Evolutionary conservation across 257 asterid genomes (phyloP).

Genomic region (Prunella vulgaris): DNA sequence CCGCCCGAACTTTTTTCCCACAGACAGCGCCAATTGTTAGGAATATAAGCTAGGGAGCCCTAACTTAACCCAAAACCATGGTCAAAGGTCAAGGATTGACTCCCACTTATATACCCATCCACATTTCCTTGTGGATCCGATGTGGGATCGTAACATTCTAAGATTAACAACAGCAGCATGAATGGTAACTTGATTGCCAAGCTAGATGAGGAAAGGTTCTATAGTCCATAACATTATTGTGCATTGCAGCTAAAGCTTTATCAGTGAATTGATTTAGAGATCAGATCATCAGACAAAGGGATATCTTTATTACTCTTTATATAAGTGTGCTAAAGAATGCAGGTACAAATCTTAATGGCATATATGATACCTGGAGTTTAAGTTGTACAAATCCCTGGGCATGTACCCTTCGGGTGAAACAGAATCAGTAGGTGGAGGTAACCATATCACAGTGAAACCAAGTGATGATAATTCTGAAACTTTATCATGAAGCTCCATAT

Average conservation of each 20-base stretch:
- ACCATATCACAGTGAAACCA: slow-evolving; percentile 90
- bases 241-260: slow-evolving; percentile 13
- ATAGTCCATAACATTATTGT: background rate
- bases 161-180: too few species aligned
- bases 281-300: background rate
- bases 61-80: too few species aligned
- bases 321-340: background rate
- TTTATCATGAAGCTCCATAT: slow-evolving; percentile 62
- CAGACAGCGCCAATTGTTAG: too few species aligned
- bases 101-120: too few species aligned
- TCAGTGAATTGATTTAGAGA: slow-evolving; percentile 3
- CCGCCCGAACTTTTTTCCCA: too few species aligned
- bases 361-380: slow-evolving; percentile 79
- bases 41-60: too few species aligned
- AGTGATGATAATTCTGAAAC: slow-evolving; percentile 68
- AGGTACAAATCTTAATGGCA: background rate
- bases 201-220: too few species aligned
- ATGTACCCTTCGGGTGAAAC: slow-evolving; percentile 98
- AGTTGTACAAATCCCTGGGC: slow-evolving; percentile 89
- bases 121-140: too few species aligned
- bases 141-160: too few species aligned
- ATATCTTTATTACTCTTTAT: background rate
- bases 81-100: too few species aligned
- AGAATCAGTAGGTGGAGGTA: slow-evolving; percentile 97
- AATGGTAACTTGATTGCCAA: too few species aligned